phyloP scores from a whole-genome alignment of 148 eudicot genomes.

The Rhododendron simsii region DNA sequence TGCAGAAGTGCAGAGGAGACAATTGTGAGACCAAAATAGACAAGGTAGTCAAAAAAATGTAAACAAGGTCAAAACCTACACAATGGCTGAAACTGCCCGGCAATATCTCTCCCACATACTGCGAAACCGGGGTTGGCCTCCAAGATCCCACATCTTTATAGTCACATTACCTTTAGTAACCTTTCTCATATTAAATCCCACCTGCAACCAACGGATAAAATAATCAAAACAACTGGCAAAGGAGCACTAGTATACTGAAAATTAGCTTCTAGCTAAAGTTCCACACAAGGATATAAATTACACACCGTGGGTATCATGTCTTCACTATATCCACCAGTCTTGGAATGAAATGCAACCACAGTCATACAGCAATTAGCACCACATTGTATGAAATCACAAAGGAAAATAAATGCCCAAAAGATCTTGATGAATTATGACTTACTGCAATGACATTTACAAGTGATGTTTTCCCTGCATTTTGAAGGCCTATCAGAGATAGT shows the following conservation, averaged over 20 bases:
- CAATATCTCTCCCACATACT: conserved; percentile 99
- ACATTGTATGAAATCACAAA: conserved; percentile 1
- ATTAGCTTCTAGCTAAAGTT: too few relatives aligned
- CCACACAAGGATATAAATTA: neutral
- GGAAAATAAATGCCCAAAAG: neutral
- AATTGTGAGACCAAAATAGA: too few relatives aligned
- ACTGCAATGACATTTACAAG: conserved; percentile 48
- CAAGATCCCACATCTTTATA: conserved; percentile 99
- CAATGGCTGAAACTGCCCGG: conserved; percentile 98
- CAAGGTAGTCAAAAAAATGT: too few relatives aligned
- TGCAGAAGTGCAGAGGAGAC: too few relatives aligned
- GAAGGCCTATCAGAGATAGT: conserved; percentile 50
- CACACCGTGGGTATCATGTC: conserved; percentile 60
- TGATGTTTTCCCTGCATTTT: conserved; percentile 54
- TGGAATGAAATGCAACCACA: neutral
- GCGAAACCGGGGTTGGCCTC: conserved; percentile 98
- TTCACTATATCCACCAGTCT: conserved; percentile 53
- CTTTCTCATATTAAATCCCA: conserved; percentile 93
- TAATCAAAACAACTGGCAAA: too few relatives aligned
- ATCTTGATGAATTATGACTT: conserved; percentile 14
- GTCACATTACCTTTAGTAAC: conserved; percentile 98
- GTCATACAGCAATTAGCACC: neutral
- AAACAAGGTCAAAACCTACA: conserved; percentile 41
- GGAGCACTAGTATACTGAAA: too few relatives aligned
- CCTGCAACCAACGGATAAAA: conserved; percentile 36